These are phyloP conservation scores for Backusella sp. DNA, from an alignment of 192 early-diverging fungal species.

Conservation along the genomic window DNA sequence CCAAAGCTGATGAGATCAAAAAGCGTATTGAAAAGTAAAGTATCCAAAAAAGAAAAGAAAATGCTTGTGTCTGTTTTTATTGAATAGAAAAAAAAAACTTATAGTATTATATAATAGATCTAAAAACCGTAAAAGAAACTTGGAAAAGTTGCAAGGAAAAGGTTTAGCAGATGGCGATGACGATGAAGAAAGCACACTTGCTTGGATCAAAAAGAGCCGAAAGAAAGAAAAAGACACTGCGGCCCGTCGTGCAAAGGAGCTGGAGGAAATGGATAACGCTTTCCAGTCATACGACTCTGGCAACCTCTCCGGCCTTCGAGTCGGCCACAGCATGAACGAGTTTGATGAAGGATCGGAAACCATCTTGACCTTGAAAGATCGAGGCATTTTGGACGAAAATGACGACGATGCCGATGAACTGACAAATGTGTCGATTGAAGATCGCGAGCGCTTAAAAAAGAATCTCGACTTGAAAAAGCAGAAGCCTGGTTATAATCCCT, in stretches of 20 bases:
- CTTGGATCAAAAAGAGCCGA: slow-evolving; percentile 66
- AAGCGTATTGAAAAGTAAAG: slow-evolving; percentile 54
- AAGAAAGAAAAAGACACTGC: slow-evolving; percentile 50
- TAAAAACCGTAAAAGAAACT: slow-evolving; percentile 46
- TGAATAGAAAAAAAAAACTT: neutral
- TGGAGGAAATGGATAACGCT: slow-evolving; percentile 39
- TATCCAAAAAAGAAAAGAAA: neutral
- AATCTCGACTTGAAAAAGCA: slow-evolving; percentile 77
- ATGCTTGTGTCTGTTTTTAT: neutral
- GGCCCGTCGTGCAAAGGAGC: slow-evolving; percentile 39
- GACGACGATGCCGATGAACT: slow-evolving; percentile 66
- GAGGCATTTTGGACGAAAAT: slow-evolving; percentile 62
- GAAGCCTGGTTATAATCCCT: slow-evolving; percentile 63
- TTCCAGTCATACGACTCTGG: slow-evolving; percentile 37
- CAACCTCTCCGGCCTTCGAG: slow-evolving; percentile 71
- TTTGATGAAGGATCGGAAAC: slow-evolving; percentile 69
- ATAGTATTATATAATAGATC: slow-evolving; percentile 34
- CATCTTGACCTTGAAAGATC: slow-evolving; percentile 87
- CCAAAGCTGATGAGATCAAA: slow-evolving; percentile 47
- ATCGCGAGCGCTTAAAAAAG: slow-evolving; percentile 63
- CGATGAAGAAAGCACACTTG: slow-evolving; percentile 59
- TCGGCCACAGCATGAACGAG: slow-evolving; percentile 70
- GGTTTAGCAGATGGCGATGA: slow-evolving; percentile 60
- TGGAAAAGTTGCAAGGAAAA: slow-evolving; percentile 58
- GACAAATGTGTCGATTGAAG: slow-evolving; percentile 65